Conservation (phyloP, 2,329 filamentous ascomycete genomes). For the Zasmidium citrigriseum region DNA sequence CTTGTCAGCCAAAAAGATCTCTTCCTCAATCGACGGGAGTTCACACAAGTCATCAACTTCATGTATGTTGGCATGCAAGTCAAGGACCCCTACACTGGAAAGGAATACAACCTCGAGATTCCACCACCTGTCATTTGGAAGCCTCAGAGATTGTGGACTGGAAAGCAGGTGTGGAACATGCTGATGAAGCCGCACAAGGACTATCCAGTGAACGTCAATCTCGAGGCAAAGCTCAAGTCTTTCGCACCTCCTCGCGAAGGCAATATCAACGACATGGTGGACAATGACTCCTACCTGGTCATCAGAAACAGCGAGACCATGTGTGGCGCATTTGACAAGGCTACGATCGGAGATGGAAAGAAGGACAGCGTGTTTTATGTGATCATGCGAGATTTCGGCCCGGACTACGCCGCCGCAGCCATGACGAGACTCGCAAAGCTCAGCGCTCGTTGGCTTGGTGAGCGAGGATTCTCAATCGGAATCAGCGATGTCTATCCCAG, state of each 20-base stretch:
- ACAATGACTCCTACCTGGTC: conserved; percentile 78
- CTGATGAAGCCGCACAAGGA: conserved; percentile 85
- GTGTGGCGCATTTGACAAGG: conserved; percentile 98
- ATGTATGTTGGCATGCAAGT: conserved; percentile 77
- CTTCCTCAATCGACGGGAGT: conserved; percentile 86
- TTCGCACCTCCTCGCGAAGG: conserved; percentile 64
- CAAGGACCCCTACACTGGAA: conserved; percentile 47
- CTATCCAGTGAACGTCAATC: conserved; percentile 81
- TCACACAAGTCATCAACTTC: conserved; percentile 86
- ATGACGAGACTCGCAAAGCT: conserved; percentile 95
- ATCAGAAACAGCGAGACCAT: conserved; percentile 96
- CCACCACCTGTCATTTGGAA: conserved; percentile 86
- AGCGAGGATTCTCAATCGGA: conserved; percentile 93
- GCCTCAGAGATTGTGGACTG: conserved; percentile 87
- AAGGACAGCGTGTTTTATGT: conserved; percentile 98
- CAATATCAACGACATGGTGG: conserved; percentile 75
- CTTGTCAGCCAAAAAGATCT: conserved; percentile 88
- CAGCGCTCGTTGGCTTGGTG: conserved; percentile 83
- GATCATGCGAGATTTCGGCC: conserved; percentile 91
- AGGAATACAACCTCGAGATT: conserved; percentile 70
- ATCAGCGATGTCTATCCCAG: conserved; percentile 93
- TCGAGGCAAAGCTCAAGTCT: conserved; percentile 88
- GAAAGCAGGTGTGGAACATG: conserved; percentile 93
- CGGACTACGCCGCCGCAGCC: conserved; percentile 79
- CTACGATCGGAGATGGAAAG: conserved; percentile 93